Evolutionary conservation across 148 eudicot species (phyloP).

Genomic region (Vaccinium darrowii): DNA sequence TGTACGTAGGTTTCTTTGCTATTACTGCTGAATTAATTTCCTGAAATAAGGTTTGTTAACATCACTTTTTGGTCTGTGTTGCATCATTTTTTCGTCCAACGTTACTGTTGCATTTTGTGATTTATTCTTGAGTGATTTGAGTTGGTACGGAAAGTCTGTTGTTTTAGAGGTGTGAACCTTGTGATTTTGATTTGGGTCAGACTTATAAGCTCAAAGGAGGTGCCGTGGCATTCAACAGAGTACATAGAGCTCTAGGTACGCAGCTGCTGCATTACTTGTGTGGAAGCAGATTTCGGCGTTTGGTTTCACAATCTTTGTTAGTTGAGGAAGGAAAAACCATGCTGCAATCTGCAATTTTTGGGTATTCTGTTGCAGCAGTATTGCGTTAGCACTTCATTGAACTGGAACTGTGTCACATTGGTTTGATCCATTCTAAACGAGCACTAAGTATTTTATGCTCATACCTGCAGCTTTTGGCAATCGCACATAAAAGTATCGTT

Average conservation of each 20-base stretch:
- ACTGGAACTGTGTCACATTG: background rate
- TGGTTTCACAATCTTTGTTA: background rate
- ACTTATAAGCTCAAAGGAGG: background rate
- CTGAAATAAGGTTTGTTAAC: background rate
- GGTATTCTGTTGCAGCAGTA: background rate
- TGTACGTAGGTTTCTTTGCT: conserved; percentile 11
- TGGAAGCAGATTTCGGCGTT: background rate
- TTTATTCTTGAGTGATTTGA: conserved; percentile 6
- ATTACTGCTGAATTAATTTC: background rate
- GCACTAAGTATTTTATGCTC: background rate
- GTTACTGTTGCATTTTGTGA: conserved; percentile 5
- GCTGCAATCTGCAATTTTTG: conserved; percentile 1
- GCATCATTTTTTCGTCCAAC: background rate
- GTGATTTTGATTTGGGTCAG: background rate
- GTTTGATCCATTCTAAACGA: background rate
- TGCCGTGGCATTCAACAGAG: background rate
- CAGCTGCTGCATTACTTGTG: background rate
- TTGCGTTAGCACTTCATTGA: background rate
- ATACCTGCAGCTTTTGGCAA: background rate
- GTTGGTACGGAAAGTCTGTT: background rate
- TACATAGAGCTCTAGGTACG: background rate
- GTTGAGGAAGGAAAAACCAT: background rate
- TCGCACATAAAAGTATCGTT: background rate
- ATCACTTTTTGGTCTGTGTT: background rate
- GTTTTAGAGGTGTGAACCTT: background rate